These are phyloP conservation scores for Lactuca saligna DNA, from an alignment of 129 eudicot species.

Conservation along the genomic window DNA sequence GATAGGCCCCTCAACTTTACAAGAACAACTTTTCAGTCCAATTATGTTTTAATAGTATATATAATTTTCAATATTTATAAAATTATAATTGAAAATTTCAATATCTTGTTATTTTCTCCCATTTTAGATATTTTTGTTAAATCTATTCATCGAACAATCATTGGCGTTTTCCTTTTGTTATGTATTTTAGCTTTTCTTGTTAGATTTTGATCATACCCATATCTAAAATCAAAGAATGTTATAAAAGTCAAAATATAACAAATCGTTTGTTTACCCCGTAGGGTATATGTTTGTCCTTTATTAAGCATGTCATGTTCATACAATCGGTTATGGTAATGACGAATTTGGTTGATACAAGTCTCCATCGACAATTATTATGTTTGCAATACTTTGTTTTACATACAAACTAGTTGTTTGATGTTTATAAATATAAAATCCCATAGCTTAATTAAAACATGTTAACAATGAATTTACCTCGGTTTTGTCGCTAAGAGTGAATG, in stretches of 20 bases:
- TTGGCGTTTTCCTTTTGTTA: not conserved
- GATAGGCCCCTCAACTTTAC: not conserved
- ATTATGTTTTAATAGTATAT: not conserved
- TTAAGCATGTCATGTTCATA: constrained; percentile 5
- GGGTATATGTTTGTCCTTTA: constrained; percentile 3
- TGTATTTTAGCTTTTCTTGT: not conserved
- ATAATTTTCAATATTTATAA: too few relatives aligned
- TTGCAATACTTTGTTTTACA: not conserved
- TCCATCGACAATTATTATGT: not conserved
- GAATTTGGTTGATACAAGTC: not conserved
- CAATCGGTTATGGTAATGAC: not conserved
- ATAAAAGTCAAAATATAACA: not conserved
- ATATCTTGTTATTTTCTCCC: not conserved
- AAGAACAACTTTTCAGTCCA: not conserved
- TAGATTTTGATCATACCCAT: not conserved
- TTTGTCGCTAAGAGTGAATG: not conserved
- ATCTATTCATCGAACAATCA: not conserved
- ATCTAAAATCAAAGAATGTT: not conserved
- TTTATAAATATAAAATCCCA: not conserved
- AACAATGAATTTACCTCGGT: not conserved
- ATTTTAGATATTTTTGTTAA: not conserved
- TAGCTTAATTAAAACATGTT: not conserved
- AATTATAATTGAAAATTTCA: too few relatives aligned
- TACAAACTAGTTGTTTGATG: not conserved
- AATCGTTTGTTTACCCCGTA: not conserved